Base-by-base conservation (phyloP, 495 filamentous ascomycete genomes). In the Staphylotrichum longicolle region DNA sequence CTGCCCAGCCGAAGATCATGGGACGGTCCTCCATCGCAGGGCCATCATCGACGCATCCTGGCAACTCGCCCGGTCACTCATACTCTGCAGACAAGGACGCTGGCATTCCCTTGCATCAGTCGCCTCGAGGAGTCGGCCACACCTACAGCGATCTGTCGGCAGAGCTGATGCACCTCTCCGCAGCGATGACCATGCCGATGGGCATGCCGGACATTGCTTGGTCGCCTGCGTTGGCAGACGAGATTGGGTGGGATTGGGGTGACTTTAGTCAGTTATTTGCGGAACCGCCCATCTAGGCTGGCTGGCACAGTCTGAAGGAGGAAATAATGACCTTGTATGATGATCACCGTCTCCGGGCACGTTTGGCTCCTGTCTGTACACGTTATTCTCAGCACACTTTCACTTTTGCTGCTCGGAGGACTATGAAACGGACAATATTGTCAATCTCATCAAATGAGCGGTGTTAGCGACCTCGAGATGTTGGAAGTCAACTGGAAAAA, bases 201-300 rank as follows among this genome's bases (percentile, higher is more conserved):
- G 10, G 2, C 32, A 37, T 52, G 9, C 32, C 34, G 7, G 49
- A 52, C 7, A 33, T n/a, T 9, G 49, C 49, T 37, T 52, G 49
- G 49, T 52, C 49, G 49, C 49, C 49, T 37, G 11, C 33, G 49
- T 52, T 52, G 49, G 49, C 49, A n/a, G 49, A 52, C 14, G 49
- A 52, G 33, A 52, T 52, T 15, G 49, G 49, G 4, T 52, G 49
- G 49, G 49, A 52, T 27, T 52, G 49, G 49, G 49, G 49, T 14
- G 49, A 52, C 8, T 52, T 52, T 4, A 52, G 49, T 52, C 49
- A 52, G 49, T 37, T 52, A 8, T 52, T 52, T 37, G 9, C 33
- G 32, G 33, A 37, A 20, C 12, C 7, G 4, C 32, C 33, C 11
- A 37, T 52, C 7, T 52, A 52, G 11, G 12, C 30, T 52, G 9